A percentile compares a stretch with the other conserved stretches of the same genome.
Conservation (phyloP, 352 stramenopile species). For the Globisporangium uncinulatum region DNA sequence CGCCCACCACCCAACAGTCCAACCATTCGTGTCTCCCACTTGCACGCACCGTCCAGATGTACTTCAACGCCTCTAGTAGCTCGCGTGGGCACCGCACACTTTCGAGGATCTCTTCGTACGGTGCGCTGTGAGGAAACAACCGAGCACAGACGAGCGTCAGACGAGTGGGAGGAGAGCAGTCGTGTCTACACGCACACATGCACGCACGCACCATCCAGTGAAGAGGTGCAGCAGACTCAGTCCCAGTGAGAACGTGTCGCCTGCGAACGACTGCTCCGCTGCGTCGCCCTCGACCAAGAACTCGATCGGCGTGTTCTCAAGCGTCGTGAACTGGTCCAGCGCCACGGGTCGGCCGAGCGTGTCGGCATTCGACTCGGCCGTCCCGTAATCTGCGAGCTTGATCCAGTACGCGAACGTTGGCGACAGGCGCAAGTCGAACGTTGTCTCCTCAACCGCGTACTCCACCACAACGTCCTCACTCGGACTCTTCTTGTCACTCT, state of each 20-base stretch:
- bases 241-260: constrained; percentile 95
- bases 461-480: constrained; percentile 35
- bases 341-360: constrained; percentile 89
- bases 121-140: constrained; percentile 38
- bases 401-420: constrained; percentile 79
- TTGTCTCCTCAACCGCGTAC: constrained; percentile 52
- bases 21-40: neutral
- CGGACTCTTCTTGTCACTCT: constrained; percentile 22
- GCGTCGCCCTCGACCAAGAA: constrained; percentile 92
- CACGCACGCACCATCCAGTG: constrained; percentile 79
- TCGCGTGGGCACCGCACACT: constrained; percentile 86
- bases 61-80: constrained; percentile 78
- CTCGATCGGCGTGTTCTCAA: constrained; percentile 97
- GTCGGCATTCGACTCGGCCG: constrained; percentile 86
- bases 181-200: neutral
- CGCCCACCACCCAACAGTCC: too few species aligned
- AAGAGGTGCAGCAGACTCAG: constrained; percentile 96
- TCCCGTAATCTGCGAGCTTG: constrained; percentile 98
- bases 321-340: constrained; percentile 95
- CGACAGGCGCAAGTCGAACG: constrained; percentile 58
- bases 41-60: constrained; percentile 80
- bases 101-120: constrained; percentile 98
- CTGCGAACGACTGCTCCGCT: constrained; percentile 86
- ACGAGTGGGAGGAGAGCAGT: too few species aligned
- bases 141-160: too few species aligned